Evolutionary conservation across 257 asterid species (phyloP), one percentile per base, ranked within the genome.

Genomic region (Lycium barbarum): DNA sequence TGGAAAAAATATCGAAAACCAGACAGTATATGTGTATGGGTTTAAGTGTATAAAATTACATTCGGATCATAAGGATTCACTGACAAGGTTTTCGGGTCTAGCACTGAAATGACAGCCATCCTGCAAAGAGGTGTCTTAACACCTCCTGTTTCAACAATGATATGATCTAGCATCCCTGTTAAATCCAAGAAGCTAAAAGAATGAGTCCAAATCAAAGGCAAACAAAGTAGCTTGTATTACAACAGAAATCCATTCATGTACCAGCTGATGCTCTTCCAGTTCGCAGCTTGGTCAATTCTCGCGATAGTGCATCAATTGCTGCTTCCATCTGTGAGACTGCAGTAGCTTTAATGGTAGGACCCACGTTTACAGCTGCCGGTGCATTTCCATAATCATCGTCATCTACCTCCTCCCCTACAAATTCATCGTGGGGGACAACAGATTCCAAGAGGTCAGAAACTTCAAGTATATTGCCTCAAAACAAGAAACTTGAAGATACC

Each of bases 131-230:
- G 97, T 20, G 89, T 93, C 91, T 93, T 93, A 70, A 89, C 89
- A 80, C 97, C 97, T 51, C 89, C 89, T 82, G 91, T 88, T 83
- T 96, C 98, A 36, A 96, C 98, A 90, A 93, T 91, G 84, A 96
- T 95, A 89, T 96, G 99, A 86, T 95, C 98, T 87, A 96, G 94
- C 95, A 96, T 93, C 86, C 99, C 99, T 96, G 94, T 86, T 86
- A 85, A 51, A 62, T 26, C 36, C 18, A 73, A 38, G 49, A 57
- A 26, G 14, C 51, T 57, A 72, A 63, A 35, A 7, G 0, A 59
- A 62, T 68, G 82, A 67, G 65, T 47, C 12, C 54, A 83, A 7
- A 35, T 22, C 0, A 9, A 81, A 62, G 35, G 13, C 33, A 58
- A 47, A 47, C 40, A 40, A 55, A 13, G 38, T 13, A 13, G 58